phyloP scores from a whole-genome alignment of 495 filamentous ascomycete species.

The Rhizodiscina lignyota region DNA sequence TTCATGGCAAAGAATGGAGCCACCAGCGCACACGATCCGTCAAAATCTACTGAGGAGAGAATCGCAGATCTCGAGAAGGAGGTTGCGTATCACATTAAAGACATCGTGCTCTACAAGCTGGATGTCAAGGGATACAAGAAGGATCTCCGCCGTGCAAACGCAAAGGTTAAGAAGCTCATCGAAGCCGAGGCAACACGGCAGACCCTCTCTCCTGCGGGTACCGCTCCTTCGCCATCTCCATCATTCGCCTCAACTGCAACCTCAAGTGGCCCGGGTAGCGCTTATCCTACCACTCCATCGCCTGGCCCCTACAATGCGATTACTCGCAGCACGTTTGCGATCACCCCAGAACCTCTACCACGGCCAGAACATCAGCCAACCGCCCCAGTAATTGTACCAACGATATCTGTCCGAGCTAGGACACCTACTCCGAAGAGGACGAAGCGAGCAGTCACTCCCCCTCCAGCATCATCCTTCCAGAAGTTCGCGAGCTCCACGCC shows the following conservation, averaged over 20 bases:
- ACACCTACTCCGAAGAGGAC: not conserved
- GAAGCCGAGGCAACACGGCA: not conserved
- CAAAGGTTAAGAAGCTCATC: not conserved
- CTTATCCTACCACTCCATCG: not conserved
- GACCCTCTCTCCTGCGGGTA: not conserved
- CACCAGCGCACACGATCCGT: not conserved
- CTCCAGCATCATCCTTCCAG: not conserved
- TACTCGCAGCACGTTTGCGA: no score
- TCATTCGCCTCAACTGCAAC: not conserved
- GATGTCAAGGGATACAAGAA: constrained; percentile 2
- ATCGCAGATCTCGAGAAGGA: not conserved
- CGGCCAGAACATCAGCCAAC: not conserved
- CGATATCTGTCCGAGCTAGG: no score
- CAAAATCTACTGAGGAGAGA: not conserved
- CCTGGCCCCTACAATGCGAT: no score
- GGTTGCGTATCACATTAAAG: constrained; percentile 1
- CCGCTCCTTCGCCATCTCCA: not conserved
- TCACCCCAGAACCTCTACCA: not conserved
- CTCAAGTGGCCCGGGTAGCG: not conserved
- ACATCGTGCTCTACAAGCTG: constrained; percentile 1
- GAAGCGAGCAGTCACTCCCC: not conserved
- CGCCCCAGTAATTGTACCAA: not conserved
- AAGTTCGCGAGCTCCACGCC: no score
- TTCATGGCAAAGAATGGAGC: not conserved
- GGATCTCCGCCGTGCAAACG: not conserved